Conservation (phyloP, 2,329 filamentous ascomycete genomes). For the Blumeria hordei region DNA sequence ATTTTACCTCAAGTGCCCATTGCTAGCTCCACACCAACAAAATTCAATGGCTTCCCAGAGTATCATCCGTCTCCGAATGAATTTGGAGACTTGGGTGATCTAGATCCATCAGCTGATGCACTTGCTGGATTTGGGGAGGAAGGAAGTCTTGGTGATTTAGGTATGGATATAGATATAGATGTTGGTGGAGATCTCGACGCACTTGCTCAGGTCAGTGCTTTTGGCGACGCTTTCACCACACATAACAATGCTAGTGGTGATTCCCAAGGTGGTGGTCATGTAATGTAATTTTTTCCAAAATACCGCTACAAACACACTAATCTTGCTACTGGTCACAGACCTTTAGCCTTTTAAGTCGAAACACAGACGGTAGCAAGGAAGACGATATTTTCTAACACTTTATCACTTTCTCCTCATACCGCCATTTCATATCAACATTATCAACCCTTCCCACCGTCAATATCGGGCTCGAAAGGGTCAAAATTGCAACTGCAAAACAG, state of each 20-base stretch:
- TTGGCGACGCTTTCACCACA: constrained; percentile 61
- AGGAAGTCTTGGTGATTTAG: constrained; percentile 24
- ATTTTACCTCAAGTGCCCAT: constrained; percentile 4
- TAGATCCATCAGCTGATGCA: constrained; percentile 13
- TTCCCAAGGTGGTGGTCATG: too few relatives aligned
- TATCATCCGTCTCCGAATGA: constrained; percentile 25
- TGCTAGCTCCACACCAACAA: not conserved
- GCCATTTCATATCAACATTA: too few relatives aligned
- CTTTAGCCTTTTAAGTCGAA: too few relatives aligned
- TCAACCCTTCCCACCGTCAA: too few relatives aligned
- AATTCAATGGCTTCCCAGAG: constrained; percentile 7
- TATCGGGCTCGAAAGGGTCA: too few relatives aligned
- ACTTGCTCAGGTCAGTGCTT: constrained; percentile 28
- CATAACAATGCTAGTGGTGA: constrained; percentile 17
- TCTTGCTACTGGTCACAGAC: too few relatives aligned
- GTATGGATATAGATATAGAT: constrained; percentile 28
- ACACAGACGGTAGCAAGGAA: too few relatives aligned
- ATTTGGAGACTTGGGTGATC: constrained; percentile 36
- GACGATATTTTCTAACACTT: too few relatives aligned
- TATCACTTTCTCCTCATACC: too few relatives aligned
- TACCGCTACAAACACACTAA: too few relatives aligned
- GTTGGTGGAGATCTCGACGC: constrained; percentile 23
- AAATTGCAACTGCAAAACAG: too few relatives aligned
- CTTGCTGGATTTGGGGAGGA: constrained; percentile 51
- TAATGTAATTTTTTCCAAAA: too few relatives aligned